These are phyloP conservation scores for Kickxella alabastrina DNA, from an alignment of 192 early-diverging fungal species.

Conservation along the genomic window DNA sequence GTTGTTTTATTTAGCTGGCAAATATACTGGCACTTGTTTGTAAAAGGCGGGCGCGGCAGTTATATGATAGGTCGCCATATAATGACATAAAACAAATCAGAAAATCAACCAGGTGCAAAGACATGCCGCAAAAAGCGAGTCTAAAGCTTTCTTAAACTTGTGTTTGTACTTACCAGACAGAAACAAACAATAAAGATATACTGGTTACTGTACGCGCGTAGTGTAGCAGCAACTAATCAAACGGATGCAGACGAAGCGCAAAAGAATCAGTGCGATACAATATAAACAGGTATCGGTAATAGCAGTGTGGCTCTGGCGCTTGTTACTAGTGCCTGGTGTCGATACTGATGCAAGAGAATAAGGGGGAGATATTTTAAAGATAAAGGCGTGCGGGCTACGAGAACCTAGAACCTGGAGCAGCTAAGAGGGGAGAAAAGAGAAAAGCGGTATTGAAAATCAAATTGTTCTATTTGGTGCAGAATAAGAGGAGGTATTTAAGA, in stretches of 20 bases:
- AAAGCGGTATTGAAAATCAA: conserved; percentile 44
- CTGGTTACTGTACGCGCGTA: no score
- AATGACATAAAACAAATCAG: no score
- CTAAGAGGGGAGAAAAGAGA: conserved; percentile 18
- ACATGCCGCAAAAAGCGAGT: no score
- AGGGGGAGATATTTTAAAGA: neutral
- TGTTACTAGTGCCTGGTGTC: no score
- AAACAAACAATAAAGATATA: no score
- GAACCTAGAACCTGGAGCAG: conserved; percentile 15
- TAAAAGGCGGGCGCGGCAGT: no score
- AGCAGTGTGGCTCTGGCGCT: no score
- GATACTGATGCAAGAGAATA: neutral
- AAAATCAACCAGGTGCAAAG: no score
- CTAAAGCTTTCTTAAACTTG: no score
- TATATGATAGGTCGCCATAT: no score
- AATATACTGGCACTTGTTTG: neutral
- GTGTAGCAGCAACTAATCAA: conserved; percentile 2
- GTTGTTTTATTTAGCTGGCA: neutral
- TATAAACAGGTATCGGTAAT: neutral
- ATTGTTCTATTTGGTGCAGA: conserved; percentile 50
- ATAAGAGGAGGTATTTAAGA: conserved; percentile 48
- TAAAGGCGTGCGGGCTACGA: conserved; percentile 5
- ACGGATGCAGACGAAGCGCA: neutral
- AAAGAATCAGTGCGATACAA: neutral
- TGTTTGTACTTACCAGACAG: no score